A percentile compares a stretch with the other conserved stretches of the same genome.
Conservation (phyloP, 2,329 filamentous ascomycete species). For the Ophiocordyceps sinensis region DNA sequence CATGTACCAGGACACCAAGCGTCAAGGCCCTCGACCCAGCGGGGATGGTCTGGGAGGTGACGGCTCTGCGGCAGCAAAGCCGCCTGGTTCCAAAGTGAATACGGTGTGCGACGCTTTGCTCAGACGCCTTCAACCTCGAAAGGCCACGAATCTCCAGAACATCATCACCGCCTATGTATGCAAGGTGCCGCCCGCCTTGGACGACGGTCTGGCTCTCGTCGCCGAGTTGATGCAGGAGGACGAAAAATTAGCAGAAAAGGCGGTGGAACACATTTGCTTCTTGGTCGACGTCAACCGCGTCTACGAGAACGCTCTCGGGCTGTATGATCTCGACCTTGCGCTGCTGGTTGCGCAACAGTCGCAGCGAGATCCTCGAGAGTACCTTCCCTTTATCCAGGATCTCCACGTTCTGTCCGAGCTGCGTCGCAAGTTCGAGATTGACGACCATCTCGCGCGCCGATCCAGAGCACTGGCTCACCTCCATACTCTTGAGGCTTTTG, state of each 20-base stretch:
- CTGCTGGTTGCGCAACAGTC: conserved; percentile 89
- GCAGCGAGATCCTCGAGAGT: conserved; percentile 89
- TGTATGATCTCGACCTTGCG: conserved; percentile 84
- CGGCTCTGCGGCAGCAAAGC: conserved; percentile 5
- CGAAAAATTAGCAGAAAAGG: conserved; percentile 63
- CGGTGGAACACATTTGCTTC: conserved; percentile 95
- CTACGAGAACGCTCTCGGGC: conserved; percentile 76
- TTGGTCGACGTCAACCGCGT: conserved; percentile 83
- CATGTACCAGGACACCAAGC: conserved; percentile 81
- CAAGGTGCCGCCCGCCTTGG: conserved; percentile 80
- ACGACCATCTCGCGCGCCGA: conserved; percentile 68
- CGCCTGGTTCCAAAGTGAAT: conserved; percentile 55
- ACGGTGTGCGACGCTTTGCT: conserved; percentile 77
- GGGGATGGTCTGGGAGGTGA: conserved; percentile 4
- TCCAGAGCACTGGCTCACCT: conserved; percentile 68
- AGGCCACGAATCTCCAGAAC: conserved; percentile 63
- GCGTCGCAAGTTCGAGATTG: conserved; percentile 69
- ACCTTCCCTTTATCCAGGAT: conserved; percentile 83
- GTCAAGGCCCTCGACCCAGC: conserved; percentile 9
- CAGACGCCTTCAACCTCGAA: conserved; percentile 44
- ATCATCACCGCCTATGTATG: conserved; percentile 90
- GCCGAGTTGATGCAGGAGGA: conserved; percentile 57
- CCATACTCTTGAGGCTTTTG: conserved; percentile 56
- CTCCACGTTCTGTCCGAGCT: conserved; percentile 60
- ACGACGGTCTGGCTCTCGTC: conserved; percentile 69